Evolutionary conservation across 108 stramenopile genomes (phyloP), one percentile per base, ranked within the genome.

Genomic region (Cyclostephanos invisitatus): DNA sequence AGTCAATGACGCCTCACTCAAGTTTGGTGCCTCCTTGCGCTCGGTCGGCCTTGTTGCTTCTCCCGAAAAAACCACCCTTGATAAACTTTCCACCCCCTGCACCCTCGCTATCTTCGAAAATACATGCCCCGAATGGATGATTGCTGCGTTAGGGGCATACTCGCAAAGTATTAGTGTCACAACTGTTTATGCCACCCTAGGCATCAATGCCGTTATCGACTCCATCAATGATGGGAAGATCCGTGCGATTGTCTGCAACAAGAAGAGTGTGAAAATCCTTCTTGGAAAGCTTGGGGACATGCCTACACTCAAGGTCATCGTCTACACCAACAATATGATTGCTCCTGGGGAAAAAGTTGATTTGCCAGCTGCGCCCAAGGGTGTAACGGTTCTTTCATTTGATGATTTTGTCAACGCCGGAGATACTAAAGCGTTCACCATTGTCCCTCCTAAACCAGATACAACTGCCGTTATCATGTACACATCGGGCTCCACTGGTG

Each of bases 381-480:
- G 55, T 46, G 68, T 95, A 0, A 87, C 62, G 37, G 76, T 95
- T 63, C 48, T 75, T 27, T 80, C 85, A 29, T 93, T 96, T 78
- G 87, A 90, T 20, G 89, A 96, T 11, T 93, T 96, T 86, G 74
- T 87, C 55, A 80, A 67, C 22, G 75, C 79, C 14, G 95, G 92
- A 28, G 88, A 91, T 80, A 77, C 77, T 28, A 73, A 68, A 21
- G 84, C 87, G 38, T 93, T 84, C 68, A 85, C 91, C 28, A 75
- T 79, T 2, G 75, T 85, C 44, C 88, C 91, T 55, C 95, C 95
- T 32, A 80, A 75, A 35, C 72, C 89, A 29, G 90, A 93, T 50
- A 85, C 93, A 36, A 80, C 80, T 59, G 97, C 96, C 55, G 93
- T 97, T 7, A 90, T 99, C 75, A 97, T 99, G 94, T 99, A 96